Conservation (phyloP, 2,329 filamentous ascomycete species). For the Trichoderma aggressivum region DNA sequence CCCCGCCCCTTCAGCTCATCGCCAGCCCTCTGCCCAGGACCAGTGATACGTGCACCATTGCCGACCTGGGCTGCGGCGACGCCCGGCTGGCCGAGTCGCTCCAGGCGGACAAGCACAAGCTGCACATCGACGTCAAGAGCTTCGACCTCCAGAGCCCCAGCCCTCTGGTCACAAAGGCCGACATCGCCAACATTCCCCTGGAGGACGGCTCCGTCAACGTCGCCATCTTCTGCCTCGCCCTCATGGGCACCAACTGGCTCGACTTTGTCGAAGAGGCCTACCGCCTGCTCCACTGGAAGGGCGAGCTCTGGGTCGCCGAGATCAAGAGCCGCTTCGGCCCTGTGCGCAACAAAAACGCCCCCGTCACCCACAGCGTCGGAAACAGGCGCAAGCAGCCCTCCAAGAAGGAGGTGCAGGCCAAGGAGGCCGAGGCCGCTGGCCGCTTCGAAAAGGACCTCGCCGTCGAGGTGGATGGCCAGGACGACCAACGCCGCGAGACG, state of each 20-base stretch:
- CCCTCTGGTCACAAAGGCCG: conserved; percentile 76
- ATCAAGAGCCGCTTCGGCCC: conserved; percentile 84
- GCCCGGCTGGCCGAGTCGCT: conserved; percentile 73
- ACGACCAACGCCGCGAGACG: conserved; percentile 66
- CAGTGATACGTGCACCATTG: conserved; percentile 70
- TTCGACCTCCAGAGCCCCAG: conserved; percentile 82
- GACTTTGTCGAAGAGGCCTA: conserved; percentile 95
- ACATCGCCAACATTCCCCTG: conserved; percentile 81
- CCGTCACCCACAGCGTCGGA: conserved; percentile 68
- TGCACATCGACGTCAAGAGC: conserved; percentile 73
- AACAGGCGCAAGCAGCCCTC: conserved; percentile 40
- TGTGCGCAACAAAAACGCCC: conserved; percentile 35
- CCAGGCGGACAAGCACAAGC: conserved; percentile 57
- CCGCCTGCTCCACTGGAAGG: conserved; percentile 85
- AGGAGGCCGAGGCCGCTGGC: conserved; percentile 47
- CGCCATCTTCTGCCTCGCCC: conserved; percentile 88
- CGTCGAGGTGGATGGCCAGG: conserved; percentile 67
- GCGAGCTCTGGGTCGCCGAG: conserved; percentile 95
- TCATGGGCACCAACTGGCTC: conserved; percentile 99
- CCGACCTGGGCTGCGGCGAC: conserved; percentile 91
- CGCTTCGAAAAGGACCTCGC: conserved; percentile 57
- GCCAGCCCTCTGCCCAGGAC: conserved; percentile 65
- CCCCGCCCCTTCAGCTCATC: conserved; percentile 27
- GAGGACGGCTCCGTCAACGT: conserved; percentile 74
- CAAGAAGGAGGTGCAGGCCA: conserved; percentile 48